Base-by-base conservation (phyloP, 352 stramenopile genomes). In the Phytophthora uliginosa region DNA sequence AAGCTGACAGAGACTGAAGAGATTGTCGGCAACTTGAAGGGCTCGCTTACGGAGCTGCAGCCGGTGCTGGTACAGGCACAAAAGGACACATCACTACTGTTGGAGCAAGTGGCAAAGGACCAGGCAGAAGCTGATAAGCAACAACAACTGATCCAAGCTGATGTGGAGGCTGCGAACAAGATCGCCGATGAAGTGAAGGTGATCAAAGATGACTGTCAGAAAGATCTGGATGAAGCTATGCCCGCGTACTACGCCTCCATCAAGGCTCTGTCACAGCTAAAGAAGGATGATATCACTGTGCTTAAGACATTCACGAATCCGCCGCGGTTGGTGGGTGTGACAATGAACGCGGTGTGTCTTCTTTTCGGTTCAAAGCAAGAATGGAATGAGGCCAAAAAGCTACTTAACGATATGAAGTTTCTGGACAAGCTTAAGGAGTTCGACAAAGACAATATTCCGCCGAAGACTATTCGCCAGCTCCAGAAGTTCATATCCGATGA, bases 181-280 rank as follows among this genome's bases (percentile, higher is more conserved):
- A 96, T 98, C 33, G 93, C 93, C 6, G 91, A 82, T 3, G 93
- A 98, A 66, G 95, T 99, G 20, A 96, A 98, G 59, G 82, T 83
- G 10, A 98, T 98, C 73, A 98, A 98, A 64, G 88, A 98, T 58
- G 95, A 98, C 56, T 98, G 95, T 62, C 92, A 99, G 53, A 92
- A 91, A 36, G 96, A 99, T 70, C 76, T 98, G 31, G 92, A 98
- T 47, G 92, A 97, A 59, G 94, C 95, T 1, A 97, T 98, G 88
- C 95, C 95, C 0, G 95, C 95, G 5, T 98, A 98, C 61, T 94
- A 96, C 59, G 87, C 86, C 5, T 93, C 94, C 20, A 96, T 99
- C 63, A 97, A 97, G 54, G 92, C 95, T 6, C 72, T 99, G 8
- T 88, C 94, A 31, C 83, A 93, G 34, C 77, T 99, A 17, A 97